Evolutionary conservation across 1,284 basidiomycete species (phyloP).

Genomic region (Microbotryum saponariae): DNA sequence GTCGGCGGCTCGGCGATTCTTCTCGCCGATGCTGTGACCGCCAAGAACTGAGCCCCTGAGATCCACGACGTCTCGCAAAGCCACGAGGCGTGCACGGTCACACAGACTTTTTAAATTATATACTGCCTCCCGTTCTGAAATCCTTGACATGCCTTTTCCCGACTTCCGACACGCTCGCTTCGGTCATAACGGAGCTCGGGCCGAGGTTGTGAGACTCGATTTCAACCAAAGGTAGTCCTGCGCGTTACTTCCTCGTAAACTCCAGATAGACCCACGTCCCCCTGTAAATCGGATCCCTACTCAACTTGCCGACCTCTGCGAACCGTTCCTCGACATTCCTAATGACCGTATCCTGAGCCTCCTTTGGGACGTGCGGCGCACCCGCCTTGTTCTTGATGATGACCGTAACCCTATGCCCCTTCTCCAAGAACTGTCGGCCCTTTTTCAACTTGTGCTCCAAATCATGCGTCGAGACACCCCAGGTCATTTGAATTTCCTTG

Average conservation of each 20-base stretch:
- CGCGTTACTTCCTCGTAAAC: constrained; percentile 7
- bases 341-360: constrained; percentile 9
- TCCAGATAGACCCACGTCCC: constrained; percentile 14
- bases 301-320: constrained; percentile 6
- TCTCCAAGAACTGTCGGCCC: constrained; percentile 53
- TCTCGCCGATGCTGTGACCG: no score
- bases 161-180: no score
- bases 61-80: no score
- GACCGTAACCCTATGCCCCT: constrained; percentile 55
- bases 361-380: constrained; percentile 1
- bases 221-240: no score
- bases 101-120: no score
- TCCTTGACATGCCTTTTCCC: no score
- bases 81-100: no score
- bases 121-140: no score
- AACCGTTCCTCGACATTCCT: constrained; percentile 9
- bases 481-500: constrained; percentile 69
- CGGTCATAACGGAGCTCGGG: no score
- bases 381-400: constrained; percentile 39
- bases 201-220: no score
- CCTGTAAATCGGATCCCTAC: constrained; percentile 3
- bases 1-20: no score
- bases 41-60: no score
- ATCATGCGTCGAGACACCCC: constrained; percentile 56
- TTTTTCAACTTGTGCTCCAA: constrained; percentile 60